Evolutionary conservation across 2,329 filamentous ascomycete species (phyloP).

Genomic region (Calcarisporium arbuscula): DNA sequence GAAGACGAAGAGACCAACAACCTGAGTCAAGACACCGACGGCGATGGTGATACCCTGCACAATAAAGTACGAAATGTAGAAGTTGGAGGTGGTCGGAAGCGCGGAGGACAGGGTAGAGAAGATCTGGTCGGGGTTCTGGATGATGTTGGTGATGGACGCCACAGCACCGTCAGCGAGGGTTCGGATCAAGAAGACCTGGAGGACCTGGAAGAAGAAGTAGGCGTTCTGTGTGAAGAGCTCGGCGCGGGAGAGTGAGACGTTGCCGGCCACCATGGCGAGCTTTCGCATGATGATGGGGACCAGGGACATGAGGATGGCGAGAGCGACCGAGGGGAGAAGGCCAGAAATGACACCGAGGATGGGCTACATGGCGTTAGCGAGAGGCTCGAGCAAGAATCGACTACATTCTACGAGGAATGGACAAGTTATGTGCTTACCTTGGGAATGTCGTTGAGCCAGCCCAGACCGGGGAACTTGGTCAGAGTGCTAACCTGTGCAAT

Average conservation of each 20-base stretch:
- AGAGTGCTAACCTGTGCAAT: slow-evolving; percentile 79
- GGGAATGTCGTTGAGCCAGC: slow-evolving; percentile 70
- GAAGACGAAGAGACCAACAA: slow-evolving; percentile 58
- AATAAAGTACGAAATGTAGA: slow-evolving; percentile 87
- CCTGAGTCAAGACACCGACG: slow-evolving; percentile 66
- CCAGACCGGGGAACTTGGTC: slow-evolving; percentile 59
- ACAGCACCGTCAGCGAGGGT: slow-evolving; percentile 77
- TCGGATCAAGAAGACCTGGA: slow-evolving; percentile 89
- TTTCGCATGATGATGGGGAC: slow-evolving; percentile 61
- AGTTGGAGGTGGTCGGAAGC: slow-evolving; percentile 80
- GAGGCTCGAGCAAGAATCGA: neutral
- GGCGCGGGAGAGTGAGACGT: slow-evolving; percentile 69
- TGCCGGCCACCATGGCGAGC: slow-evolving; percentile 72
- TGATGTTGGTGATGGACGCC: slow-evolving; percentile 57
- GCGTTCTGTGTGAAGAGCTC: slow-evolving; percentile 88
- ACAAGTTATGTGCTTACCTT: slow-evolving; percentile 12
- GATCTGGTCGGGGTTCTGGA: slow-evolving; percentile 52
- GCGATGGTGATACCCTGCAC: slow-evolving; percentile 76
- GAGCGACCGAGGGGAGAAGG: slow-evolving; percentile 70
- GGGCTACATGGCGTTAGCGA: slow-evolving; percentile 12
- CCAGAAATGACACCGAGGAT: slow-evolving; percentile 78
- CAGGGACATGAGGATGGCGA: slow-evolving; percentile 76
- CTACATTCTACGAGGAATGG: slow-evolving; percentile 11
- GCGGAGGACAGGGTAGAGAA: slow-evolving; percentile 62
- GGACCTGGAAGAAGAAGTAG: slow-evolving; percentile 84